Evolutionary conservation across 768 basidiomycete species (phyloP).

Genomic region (Vishniacozyma victoriae): DNA sequence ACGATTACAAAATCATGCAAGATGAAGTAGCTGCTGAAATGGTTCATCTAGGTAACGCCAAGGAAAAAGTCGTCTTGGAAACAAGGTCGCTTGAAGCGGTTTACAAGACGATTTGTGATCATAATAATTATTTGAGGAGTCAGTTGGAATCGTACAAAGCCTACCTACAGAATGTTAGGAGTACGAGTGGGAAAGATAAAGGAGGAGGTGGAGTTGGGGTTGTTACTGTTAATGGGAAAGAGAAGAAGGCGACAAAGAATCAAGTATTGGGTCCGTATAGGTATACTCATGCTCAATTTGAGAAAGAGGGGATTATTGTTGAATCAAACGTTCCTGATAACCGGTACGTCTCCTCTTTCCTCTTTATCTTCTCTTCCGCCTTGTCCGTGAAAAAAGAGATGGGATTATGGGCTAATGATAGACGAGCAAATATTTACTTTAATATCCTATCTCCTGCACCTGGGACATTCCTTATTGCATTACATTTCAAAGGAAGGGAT

Average conservation of each 20-base stretch:
- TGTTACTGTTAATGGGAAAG: conserved; percentile 91
- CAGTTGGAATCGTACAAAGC: conserved; percentile 99
- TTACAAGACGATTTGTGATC: conserved; percentile 98
- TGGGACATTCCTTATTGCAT: conserved; percentile 95
- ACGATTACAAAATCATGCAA: conserved; percentile 90
- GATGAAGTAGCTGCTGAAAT: conserved; percentile 95
- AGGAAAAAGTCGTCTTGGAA: conserved; percentile 90
- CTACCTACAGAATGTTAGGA: conserved; percentile 92
- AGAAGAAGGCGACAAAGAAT: conserved; percentile 82
- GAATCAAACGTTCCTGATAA: conserved; percentile 99
- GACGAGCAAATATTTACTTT: conserved; percentile 97
- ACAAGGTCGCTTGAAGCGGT: conserved; percentile 89
- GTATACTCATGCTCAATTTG: conserved; percentile 94
- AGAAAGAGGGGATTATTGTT: conserved; percentile 98
- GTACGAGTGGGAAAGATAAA: conserved; percentile 78
- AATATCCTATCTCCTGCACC: conserved; percentile 97
- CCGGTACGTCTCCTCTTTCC: conserved; percentile 55
- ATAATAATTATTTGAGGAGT: conserved; percentile 91
- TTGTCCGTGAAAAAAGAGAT: not conserved
- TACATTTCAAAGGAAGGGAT: conserved; percentile 97
- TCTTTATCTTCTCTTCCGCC: not conserved
- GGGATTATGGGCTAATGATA: conserved; percentile 42
- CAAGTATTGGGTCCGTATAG: conserved; percentile 90
- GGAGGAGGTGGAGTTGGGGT: conserved; percentile 83
- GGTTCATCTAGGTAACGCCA: conserved; percentile 88